phyloP scores from a whole-genome alignment of 2,329 filamentous ascomycete genomes.

The Pyrenochaeta sp. region DNA sequence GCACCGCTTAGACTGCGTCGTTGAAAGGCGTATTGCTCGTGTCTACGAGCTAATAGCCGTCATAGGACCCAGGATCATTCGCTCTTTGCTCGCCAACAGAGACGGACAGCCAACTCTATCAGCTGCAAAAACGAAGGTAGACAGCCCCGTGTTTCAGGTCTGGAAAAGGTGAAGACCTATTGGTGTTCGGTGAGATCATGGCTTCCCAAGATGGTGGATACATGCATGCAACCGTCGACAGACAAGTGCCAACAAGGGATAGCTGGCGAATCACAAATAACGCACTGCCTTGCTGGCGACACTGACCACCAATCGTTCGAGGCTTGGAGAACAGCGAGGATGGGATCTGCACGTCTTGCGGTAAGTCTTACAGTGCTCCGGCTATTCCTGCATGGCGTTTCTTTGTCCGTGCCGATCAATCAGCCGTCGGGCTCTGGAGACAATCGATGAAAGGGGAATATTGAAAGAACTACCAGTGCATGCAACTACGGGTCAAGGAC shows the following conservation, averaged over 20 bases:
- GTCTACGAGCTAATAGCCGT: no score
- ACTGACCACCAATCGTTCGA: not conserved
- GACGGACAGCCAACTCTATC: not conserved
- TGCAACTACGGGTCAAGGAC: not conserved
- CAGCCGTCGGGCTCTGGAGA: not conserved
- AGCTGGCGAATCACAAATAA: no score
- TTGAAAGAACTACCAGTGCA: not conserved
- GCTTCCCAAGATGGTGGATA: constrained; percentile 3
- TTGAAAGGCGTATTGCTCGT: no score
- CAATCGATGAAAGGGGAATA: not conserved
- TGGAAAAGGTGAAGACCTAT: not conserved
- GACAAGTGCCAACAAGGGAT: not conserved
- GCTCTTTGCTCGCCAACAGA: not conserved
- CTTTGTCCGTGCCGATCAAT: not conserved
- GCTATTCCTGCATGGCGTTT: constrained; percentile 1
- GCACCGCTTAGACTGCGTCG: no score
- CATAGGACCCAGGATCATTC: no score
- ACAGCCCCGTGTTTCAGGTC: constrained; percentile 10
- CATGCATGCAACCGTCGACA: not conserved
- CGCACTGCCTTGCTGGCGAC: no score
- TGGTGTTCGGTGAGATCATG: constrained; percentile 12
- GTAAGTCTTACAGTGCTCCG: not conserved
- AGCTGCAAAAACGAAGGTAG: not conserved
- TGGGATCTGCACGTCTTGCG: constrained; percentile 6
- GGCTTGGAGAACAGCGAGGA: not conserved